A percentile compares a stretch with the other conserved stretches of the same genome.
phyloP scores from a whole-genome alignment of 2,329 filamentous ascomycete species.

The Aspergillus sp. region DNA sequence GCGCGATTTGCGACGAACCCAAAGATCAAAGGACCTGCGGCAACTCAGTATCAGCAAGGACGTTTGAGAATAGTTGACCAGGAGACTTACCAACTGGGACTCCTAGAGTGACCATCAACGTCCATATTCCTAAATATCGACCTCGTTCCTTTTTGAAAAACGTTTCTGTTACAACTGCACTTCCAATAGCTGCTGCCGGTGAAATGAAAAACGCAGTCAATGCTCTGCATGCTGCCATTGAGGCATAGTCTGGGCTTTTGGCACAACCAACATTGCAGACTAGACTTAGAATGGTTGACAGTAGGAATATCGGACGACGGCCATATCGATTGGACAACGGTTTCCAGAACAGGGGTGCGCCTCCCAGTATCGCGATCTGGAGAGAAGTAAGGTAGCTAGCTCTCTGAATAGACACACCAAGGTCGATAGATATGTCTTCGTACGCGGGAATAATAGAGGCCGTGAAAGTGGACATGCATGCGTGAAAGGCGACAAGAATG shows the following conservation, averaged over 20 bases:
- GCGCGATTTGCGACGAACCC: slow-evolving; percentile 50
- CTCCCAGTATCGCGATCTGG: slow-evolving; percentile 56
- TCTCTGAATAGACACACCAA: slow-evolving; percentile 49
- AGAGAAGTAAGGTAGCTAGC: slow-evolving; percentile 56
- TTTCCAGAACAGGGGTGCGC: slow-evolving; percentile 56
- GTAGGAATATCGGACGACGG: slow-evolving; percentile 55
- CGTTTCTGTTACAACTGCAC: slow-evolving; percentile 57
- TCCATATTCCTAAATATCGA: slow-evolving; percentile 59
- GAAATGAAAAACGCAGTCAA: slow-evolving; percentile 57
- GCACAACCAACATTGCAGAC: slow-evolving; percentile 59
- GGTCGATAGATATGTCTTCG: slow-evolving; percentile 50
- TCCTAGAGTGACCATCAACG: slow-evolving; percentile 52
- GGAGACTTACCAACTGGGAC: slow-evolving; percentile 36
- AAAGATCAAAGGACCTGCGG: slow-evolving; percentile 36
- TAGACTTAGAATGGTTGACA: slow-evolving; percentile 51
- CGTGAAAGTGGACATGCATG: slow-evolving; percentile 59
- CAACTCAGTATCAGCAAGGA: slow-evolving; percentile 9
- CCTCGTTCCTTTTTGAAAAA: slow-evolving; percentile 58
- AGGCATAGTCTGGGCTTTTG: slow-evolving; percentile 49
- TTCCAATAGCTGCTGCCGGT: slow-evolving; percentile 55
- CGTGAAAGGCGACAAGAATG: slow-evolving; percentile 57
- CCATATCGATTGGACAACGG: slow-evolving; percentile 56
- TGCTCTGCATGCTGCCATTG: slow-evolving; percentile 54
- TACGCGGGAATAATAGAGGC: slow-evolving; percentile 59
- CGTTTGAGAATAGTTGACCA: neutral